Evolutionary conservation across 805 yeast species (phyloP).

Genomic region (Hanseniaspora thailandica): DNA sequence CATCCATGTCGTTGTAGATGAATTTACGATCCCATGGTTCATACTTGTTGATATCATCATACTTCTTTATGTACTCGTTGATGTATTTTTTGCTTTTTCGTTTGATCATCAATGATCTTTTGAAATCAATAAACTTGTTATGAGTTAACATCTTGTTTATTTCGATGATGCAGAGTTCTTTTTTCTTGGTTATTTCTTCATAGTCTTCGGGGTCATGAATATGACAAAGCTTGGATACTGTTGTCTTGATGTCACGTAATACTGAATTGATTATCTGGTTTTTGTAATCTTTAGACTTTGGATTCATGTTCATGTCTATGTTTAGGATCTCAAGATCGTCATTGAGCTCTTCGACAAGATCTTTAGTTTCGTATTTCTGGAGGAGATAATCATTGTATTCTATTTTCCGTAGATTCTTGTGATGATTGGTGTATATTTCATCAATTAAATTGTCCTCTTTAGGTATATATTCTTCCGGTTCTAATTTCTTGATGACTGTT

Average conservation of each 20-base stretch:
- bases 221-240: background rate
- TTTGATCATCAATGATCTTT: constrained; percentile 3
- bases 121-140: background rate
- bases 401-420: background rate
- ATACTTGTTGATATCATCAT: background rate
- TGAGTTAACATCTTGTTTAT: background rate
- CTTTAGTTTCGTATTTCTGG: background rate
- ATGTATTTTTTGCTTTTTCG: background rate
- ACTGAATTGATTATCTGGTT: background rate
- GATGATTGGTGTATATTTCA: background rate
- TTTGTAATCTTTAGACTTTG: background rate
- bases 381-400: background rate
- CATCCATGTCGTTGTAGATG: background rate
- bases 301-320: background rate
- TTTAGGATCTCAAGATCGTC: background rate
- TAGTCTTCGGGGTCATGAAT: background rate
- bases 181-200: background rate
- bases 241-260: background rate
- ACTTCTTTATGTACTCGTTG: background rate
- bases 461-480: background rate
- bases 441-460: background rate
- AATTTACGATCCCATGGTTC: background rate
- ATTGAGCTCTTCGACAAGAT: background rate
- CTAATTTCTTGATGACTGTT: background rate
- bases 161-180: background rate